These are phyloP conservation scores for Termitomyces sp. DNA, from an alignment of 768 basidiomycete species.

Conservation along the genomic window DNA sequence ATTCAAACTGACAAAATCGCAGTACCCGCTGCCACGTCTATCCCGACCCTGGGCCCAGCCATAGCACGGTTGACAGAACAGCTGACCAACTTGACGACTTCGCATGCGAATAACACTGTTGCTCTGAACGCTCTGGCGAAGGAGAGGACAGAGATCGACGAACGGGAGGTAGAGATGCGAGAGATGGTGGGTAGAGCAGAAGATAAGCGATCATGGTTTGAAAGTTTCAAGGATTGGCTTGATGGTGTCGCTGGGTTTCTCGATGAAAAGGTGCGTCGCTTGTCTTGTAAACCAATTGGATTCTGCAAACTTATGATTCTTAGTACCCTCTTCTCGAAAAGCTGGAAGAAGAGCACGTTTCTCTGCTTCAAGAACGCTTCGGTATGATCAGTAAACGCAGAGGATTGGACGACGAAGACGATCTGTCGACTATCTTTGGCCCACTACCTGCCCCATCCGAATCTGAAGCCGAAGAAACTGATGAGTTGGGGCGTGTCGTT, in stretches of 20 bases:
- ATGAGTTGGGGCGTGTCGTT: constrained; percentile 32
- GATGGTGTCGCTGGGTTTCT: constrained; percentile 83
- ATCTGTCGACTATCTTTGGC: constrained; percentile 69
- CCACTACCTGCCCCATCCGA: constrained; percentile 25
- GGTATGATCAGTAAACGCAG: constrained; percentile 70
- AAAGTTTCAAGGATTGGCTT: constrained; percentile 72
- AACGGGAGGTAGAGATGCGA: constrained; percentile 70
- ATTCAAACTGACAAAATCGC: constrained; percentile 11
- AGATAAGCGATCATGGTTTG: constrained; percentile 79
- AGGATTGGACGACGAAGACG: constrained; percentile 75
- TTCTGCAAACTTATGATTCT: constrained; percentile 4
- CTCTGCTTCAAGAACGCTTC: constrained; percentile 68
- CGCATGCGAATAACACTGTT: constrained; percentile 61
- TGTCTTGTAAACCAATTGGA: background rate
- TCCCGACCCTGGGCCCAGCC: constrained; percentile 64
- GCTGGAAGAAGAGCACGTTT: constrained; percentile 71
- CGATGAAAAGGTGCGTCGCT: constrained; percentile 67
- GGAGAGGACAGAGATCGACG: constrained; percentile 62
- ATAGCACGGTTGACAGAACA: constrained; percentile 59
- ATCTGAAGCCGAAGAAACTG: constrained; percentile 40
- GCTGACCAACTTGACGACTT: constrained; percentile 57
- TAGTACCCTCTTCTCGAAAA: constrained; percentile 79
- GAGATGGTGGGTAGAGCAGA: constrained; percentile 73
- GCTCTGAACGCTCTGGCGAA: constrained; percentile 54
- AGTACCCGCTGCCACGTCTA: constrained; percentile 66